Conservation (phyloP, 805 yeast species). For the Cyberlindnera maritima region DNA sequence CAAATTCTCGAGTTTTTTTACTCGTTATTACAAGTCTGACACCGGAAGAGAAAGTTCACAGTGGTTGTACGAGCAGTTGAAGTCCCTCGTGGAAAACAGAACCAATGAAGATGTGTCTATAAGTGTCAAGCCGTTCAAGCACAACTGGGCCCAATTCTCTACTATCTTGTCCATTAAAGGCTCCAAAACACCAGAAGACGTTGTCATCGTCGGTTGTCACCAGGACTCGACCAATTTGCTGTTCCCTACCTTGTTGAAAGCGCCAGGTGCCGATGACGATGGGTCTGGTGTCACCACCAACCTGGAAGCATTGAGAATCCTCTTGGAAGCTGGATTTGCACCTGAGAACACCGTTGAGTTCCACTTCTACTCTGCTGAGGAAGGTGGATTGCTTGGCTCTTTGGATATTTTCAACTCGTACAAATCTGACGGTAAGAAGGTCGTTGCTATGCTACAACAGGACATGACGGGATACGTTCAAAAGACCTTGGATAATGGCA, state of each 20-base stretch:
- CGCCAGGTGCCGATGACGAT: conserved; percentile 97
- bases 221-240: conserved; percentile 79
- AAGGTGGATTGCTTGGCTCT: conserved; percentile 87
- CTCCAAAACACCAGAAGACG: conserved; percentile 33
- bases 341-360: conserved; percentile 81
- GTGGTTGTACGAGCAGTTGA: conserved; percentile 59
- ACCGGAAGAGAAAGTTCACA: conserved; percentile 68
- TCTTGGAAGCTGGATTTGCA: conserved; percentile 41
- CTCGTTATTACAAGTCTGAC: conserved; percentile 73
- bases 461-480: conserved; percentile 57
- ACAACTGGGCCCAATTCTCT: conserved; percentile 79
- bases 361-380: conserved; percentile 95
- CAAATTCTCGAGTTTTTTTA: conserved; percentile 63
- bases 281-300: conserved; percentile 84
- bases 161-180: conserved; percentile 67
- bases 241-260: conserved; percentile 62
- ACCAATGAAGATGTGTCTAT: conserved; percentile 28
- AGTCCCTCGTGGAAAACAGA: conserved; percentile 26
- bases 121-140: conserved; percentile 50
- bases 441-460: conserved; percentile 86
- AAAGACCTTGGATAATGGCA: conserved; percentile 33
- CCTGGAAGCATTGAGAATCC: conserved; percentile 68
- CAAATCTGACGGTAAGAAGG: conserved; percentile 41
- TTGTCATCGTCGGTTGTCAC: conserved; percentile 84
- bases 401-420: conserved; percentile 68